Base-by-base conservation (phyloP, 2,329 filamentous ascomycete genomes). In the Verticillium isaacii region DNA sequence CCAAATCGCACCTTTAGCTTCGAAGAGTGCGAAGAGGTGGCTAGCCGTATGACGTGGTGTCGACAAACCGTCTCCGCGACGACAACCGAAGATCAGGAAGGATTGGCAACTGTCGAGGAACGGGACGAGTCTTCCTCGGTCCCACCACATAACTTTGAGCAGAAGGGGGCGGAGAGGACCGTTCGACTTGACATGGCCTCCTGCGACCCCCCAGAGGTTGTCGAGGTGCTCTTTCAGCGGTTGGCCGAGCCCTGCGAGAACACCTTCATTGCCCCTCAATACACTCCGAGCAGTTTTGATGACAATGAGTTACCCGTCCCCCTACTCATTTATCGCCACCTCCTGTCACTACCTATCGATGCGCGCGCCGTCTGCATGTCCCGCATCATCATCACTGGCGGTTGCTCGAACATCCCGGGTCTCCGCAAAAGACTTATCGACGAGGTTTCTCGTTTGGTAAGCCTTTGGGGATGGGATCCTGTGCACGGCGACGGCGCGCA, bases 281-380 rank as follows among this genome's bases (percentile, higher is more conserved):
- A 76, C 77, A 64, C 77, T 69, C 68, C 78, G 70, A 72, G 75
- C 19, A 86, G 87, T 45, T 87, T 93, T 64, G 95, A 99, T 70
- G 93, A 98, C 68, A 83, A 99, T 67, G 94, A 98, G 66, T 82
- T 91, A 19, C 88, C 94, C 0, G 70, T 98, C 1, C 91, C 91
- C 59, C 72, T 88, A 14, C 82, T 98, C 9, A 80, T 96, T 2
- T 96, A 96, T 75, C 84, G 85, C 60, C 84, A 88, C 41, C 82
- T 99, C 1, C 80, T 96, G 1, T 82, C 86, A 8, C 80, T 97
- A 1, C 91, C 93, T 0, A 78, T 94, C 4, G 95, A 99, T 73
- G 87, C 93, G 4, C 87, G 95, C 29, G 89, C 90, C 1, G 77
- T 89, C 5, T 97, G 94, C 74, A 95, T 97, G 87, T 88, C 93